Evolutionary conservation across 257 asterid genomes (phyloP).

Genomic region (Solanum chilense): DNA sequence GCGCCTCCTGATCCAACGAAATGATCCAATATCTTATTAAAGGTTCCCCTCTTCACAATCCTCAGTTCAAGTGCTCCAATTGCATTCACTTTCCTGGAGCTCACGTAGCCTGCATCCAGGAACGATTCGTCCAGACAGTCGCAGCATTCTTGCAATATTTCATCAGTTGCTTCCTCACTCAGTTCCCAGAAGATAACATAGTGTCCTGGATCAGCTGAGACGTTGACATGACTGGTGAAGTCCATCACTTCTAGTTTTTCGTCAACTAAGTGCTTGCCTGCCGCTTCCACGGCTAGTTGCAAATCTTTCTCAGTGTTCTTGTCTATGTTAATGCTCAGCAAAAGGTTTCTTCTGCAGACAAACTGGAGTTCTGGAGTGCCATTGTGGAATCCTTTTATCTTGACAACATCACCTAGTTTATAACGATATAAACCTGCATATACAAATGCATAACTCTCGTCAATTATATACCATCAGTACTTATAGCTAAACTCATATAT

Average conservation of each 20-base stretch:
- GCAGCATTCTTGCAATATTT: constrained; percentile 66
- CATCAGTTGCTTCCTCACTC: constrained; percentile 48
- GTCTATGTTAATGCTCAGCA: constrained; percentile 78
- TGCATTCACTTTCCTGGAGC: constrained; percentile 49
- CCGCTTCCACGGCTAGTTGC: constrained; percentile 71
- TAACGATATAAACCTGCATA: constrained; percentile 79
- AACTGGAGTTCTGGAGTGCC: constrained; percentile 77
- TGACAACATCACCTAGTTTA: constrained; percentile 74
- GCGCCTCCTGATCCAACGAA: constrained; percentile 83
- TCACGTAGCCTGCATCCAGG: constrained; percentile 63
- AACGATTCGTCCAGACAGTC: constrained; percentile 70
- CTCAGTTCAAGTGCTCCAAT: constrained; percentile 72
- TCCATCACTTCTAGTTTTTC: constrained; percentile 70
- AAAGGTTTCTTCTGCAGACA: constrained; percentile 73
- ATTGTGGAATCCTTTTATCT: constrained; percentile 73
- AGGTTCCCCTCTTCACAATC: constrained; percentile 57
- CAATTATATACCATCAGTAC: neutral
- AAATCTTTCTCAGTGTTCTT: constrained; percentile 89
- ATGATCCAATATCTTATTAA: constrained; percentile 78
- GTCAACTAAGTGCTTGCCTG: constrained; percentile 35
- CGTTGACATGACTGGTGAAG: constrained; percentile 71
- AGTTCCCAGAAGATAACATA: constrained; percentile 80
- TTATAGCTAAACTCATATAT: neutral
- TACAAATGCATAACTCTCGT: neutral
- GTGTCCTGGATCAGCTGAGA: constrained; percentile 51